Conservation (phyloP, 176 grass and related monocot genomes). For the Ananas comosus region DNA sequence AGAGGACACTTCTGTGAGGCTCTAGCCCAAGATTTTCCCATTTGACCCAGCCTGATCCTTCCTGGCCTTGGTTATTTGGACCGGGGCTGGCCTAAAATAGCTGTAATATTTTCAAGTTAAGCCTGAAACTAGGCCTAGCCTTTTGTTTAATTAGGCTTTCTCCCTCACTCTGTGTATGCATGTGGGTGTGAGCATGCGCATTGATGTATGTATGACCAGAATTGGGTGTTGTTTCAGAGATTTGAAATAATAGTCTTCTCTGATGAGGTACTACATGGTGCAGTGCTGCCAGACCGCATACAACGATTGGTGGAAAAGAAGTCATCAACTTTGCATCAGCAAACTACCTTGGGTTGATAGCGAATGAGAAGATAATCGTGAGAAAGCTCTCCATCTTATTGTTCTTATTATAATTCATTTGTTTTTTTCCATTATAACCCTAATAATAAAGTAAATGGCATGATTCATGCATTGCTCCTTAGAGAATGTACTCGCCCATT, state of each 20-base stretch:
- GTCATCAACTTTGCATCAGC: slow-evolving; percentile 91
- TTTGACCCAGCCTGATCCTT: no score
- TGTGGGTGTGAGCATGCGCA: no score
- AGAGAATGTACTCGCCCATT: slow-evolving; percentile 49
- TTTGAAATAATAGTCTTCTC: background rate
- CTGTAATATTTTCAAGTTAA: no score
- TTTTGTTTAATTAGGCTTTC: no score
- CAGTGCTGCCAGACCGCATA: slow-evolving; percentile 78
- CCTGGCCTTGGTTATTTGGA: no score
- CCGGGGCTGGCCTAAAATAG: no score
- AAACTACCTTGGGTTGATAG: slow-evolving; percentile 92
- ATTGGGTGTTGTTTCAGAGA: background rate
- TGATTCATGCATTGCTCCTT: slow-evolving; percentile 66
- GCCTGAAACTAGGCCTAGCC: no score
- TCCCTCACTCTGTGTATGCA: no score
- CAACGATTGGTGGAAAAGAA: slow-evolving; percentile 77
- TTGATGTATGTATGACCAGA: background rate
- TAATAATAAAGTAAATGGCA: slow-evolving; percentile 24
- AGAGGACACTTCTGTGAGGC: no score
- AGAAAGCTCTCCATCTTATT: slow-evolving; percentile 30
- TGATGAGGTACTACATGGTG: slow-evolving; percentile 21
- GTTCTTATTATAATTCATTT: slow-evolving; percentile 9
- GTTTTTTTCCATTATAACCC: slow-evolving; percentile 8
- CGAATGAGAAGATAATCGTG: slow-evolving; percentile 83
- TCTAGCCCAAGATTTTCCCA: no score